Percentiles rank a stretch among this genome's conserved stretches.
Conservation (phyloP, 2,329 filamentous ascomycete genomes). For the Rhinocladiella mackenziei region DNA sequence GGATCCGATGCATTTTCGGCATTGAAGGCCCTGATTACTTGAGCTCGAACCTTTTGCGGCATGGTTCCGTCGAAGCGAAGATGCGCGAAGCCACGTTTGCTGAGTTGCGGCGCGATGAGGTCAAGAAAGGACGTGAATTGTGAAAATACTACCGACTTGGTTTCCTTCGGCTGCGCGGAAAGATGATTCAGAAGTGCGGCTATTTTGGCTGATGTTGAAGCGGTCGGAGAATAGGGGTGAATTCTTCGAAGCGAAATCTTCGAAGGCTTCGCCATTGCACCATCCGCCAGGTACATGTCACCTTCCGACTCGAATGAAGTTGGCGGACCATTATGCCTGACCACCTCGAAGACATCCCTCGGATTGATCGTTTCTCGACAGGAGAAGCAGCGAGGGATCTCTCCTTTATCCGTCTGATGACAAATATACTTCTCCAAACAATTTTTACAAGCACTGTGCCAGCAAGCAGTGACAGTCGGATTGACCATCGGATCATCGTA, state of each 20-base stretch:
- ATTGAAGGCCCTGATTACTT: conserved; percentile 71
- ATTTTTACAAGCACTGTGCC: conserved; percentile 94
- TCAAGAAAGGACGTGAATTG: conserved; percentile 97
- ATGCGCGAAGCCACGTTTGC: conserved; percentile 66
- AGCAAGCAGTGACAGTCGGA: conserved; percentile 90
- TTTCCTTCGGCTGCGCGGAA: conserved; percentile 62
- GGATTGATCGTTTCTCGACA: conserved; percentile 79
- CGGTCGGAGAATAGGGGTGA: conserved; percentile 57
- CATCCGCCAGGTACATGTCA: conserved; percentile 38
- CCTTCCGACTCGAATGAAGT: conserved; percentile 40
- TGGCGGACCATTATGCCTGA: conserved; percentile 55
- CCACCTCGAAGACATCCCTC: conserved; percentile 86
- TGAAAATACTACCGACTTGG: conserved; percentile 90
- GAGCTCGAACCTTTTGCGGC: conserved; percentile 76
- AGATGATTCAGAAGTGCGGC: conserved; percentile 73
- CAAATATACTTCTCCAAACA: conserved; percentile 88
- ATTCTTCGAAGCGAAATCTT: conserved; percentile 60
- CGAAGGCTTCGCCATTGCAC: conserved; percentile 36
- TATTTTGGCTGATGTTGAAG: conserved; percentile 73
- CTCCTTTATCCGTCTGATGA: conserved; percentile 73
- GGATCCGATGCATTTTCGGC: conserved; percentile 31
- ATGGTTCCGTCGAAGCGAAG: conserved; percentile 91
- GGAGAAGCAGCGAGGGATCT: conserved; percentile 79
- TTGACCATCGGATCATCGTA: conserved; percentile 94
- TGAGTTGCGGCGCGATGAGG: conserved; percentile 78